Evolutionary conservation across 176 grass and related monocot species (phyloP).

Genomic region (Alopecurus myosuroides): DNA sequence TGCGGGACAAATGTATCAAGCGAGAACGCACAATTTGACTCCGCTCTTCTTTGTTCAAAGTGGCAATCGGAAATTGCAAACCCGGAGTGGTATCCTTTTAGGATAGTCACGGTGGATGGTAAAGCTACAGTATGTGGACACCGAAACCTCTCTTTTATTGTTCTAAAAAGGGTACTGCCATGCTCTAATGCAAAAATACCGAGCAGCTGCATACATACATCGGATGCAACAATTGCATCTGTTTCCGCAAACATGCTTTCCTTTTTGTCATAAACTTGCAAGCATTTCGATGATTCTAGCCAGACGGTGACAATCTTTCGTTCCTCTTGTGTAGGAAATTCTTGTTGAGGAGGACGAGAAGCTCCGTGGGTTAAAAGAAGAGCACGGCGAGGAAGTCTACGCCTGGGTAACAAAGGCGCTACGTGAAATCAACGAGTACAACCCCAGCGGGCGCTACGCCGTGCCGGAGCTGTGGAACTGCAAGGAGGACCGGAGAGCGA

Average conservation of each 20-base stretch:
- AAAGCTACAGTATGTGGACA: slow-evolving; percentile 22
- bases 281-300: not conserved
- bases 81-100: slow-evolving; percentile 45
- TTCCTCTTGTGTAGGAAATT: slow-evolving; percentile 19
- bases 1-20: slow-evolving; percentile 18
- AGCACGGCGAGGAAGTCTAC: slow-evolving; percentile 26
- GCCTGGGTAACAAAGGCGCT: slow-evolving; percentile 27
- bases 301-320: not conserved
- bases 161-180: not conserved
- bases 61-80: slow-evolving; percentile 46
- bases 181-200: not conserved
- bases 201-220: not conserved
- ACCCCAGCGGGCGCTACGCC: slow-evolving; percentile 19
- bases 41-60: slow-evolving; percentile 19
- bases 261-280: not conserved
- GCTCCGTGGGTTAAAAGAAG: slow-evolving; percentile 20
- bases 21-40: slow-evolving; percentile 18
- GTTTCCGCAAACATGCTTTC: not conserved
- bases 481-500: not conserved
- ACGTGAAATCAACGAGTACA: slow-evolving; percentile 51
- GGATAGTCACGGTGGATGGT: slow-evolving; percentile 25
- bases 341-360: slow-evolving; percentile 37
- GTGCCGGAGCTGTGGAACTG: slow-evolving; percentile 28
- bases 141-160: not conserved
- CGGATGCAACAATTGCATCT: not conserved